Evolutionary conservation across 2,329 filamentous ascomycete species (phyloP).

Genomic region (Fusarium hainanense): DNA sequence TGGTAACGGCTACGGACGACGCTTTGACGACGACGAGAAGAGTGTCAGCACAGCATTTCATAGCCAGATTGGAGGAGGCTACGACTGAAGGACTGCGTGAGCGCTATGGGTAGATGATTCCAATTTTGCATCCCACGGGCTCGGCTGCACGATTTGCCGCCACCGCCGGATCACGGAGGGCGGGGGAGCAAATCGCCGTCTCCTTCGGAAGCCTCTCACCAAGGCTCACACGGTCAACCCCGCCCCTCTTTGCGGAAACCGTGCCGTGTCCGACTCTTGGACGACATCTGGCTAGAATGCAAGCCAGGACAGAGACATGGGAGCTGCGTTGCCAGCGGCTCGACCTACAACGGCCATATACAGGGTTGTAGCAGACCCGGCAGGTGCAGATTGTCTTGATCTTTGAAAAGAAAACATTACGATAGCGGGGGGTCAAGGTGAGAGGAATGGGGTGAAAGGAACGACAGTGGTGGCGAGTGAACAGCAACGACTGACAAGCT

Average conservation of each 20-base stretch:
- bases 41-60: conserved; percentile 97
- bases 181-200: conserved; percentile 33
- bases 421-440: conserved; percentile 26
- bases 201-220: conserved; percentile 38
- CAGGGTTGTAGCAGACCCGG: conserved; percentile 38
- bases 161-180: conserved; percentile 37
- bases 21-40: conserved; percentile 91
- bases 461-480: conserved; percentile 17
- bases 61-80: conserved; percentile 82
- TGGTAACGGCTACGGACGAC: conserved; percentile 75
- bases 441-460: conserved; percentile 11
- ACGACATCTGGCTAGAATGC: conserved; percentile 30
- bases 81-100: conserved; percentile 58
- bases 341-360: conserved; percentile 33
- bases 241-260: conserved; percentile 34
- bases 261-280: conserved; percentile 40
- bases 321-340: conserved; percentile 38
- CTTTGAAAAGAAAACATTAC: conserved; percentile 41
- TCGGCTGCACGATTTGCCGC: conserved; percentile 40
- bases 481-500: conserved; percentile 12
- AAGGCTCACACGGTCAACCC: conserved; percentile 39
- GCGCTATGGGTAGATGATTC: conserved; percentile 46
- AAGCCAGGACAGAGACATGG: conserved; percentile 37
- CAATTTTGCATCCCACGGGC: conserved; percentile 46
- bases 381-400: conserved; percentile 48